phyloP scores from a whole-genome alignment of 805 yeast genomes.

The Scheffersomyces stipitis region DNA sequence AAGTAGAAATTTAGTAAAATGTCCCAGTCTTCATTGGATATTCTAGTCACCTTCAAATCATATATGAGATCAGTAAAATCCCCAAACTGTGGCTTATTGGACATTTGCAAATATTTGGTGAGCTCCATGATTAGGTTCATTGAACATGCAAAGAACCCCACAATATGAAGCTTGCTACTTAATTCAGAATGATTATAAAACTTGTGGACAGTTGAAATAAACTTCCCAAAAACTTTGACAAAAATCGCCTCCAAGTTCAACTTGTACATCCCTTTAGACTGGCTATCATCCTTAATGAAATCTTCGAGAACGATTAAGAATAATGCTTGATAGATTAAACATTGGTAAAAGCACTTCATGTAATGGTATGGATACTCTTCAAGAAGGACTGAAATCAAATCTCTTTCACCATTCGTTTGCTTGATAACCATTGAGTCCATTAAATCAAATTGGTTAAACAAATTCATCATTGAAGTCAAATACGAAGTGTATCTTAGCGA shows the following conservation, averaged over 20 bases:
- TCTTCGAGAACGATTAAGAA: conserved; percentile 18
- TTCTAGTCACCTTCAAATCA: conserved; percentile 4
- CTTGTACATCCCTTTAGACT: conserved; percentile 2
- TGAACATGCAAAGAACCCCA: neutral
- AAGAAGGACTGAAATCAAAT: conserved; percentile 10
- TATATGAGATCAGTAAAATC: conserved; percentile 9
- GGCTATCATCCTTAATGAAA: conserved; percentile 3
- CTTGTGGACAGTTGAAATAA: conserved; percentile 11
- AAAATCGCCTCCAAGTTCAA: conserved; percentile 13
- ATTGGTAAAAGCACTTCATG: conserved; percentile 15
- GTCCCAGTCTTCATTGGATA: conserved; percentile 8
- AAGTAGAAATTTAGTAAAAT: conserved; percentile 20
- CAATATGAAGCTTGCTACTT: neutral
- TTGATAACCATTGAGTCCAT: conserved; percentile 14
- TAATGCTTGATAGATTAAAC: conserved; percentile 17
- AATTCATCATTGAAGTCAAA: conserved; percentile 22
- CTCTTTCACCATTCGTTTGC: conserved; percentile 1
- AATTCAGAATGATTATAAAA: conserved; percentile 9
- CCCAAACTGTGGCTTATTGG: neutral
- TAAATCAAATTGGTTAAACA: conserved; percentile 22
- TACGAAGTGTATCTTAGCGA: conserved; percentile 25
- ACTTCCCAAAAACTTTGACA: conserved; percentile 10
- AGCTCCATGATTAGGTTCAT: conserved; percentile 9
- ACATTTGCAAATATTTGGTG: conserved; percentile 1
- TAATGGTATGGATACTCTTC: conserved; percentile 10